Conservation (phyloP, 2,329 filamentous ascomycete genomes). For the Xylaria multiplex region DNA sequence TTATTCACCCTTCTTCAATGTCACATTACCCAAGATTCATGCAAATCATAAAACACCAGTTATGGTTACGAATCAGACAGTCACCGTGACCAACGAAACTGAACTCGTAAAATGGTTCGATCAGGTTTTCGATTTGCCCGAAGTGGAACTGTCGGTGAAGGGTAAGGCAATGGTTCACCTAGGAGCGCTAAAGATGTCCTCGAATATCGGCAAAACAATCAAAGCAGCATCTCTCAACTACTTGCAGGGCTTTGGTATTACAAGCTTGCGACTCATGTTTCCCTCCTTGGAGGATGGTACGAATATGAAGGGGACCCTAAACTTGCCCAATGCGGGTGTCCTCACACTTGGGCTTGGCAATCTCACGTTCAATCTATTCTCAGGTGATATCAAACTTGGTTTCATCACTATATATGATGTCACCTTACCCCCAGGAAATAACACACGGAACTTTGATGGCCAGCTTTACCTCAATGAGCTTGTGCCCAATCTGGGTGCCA, state of each 20-base stretch:
- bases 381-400: slow-evolving; percentile 54
- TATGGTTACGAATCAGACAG: slow-evolving; percentile 49
- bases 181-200: slow-evolving; percentile 52
- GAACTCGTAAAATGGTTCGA: slow-evolving; percentile 55
- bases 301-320: slow-evolving; percentile 56
- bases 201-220: slow-evolving; percentile 56
- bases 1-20: slow-evolving; percentile 47
- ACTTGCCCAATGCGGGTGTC: slow-evolving; percentile 57
- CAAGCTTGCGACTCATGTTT: slow-evolving; percentile 51
- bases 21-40: slow-evolving; percentile 49
- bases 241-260: slow-evolving; percentile 53
- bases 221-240: slow-evolving; percentile 53
- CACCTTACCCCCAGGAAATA: slow-evolving; percentile 55
- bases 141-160: slow-evolving; percentile 52
- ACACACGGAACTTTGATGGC: slow-evolving; percentile 54
- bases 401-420: slow-evolving; percentile 53
- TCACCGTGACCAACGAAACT: slow-evolving; percentile 51
- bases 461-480: slow-evolving; percentile 55
- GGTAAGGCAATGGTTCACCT: slow-evolving; percentile 53
- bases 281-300: slow-evolving; percentile 52
- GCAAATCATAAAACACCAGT: slow-evolving; percentile 53
- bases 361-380: slow-evolving; percentile 56
- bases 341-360: slow-evolving; percentile 58
- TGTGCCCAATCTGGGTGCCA: slow-evolving; percentile 53
- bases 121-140: slow-evolving; percentile 52